Base-by-base conservation (phyloP, 768 basidiomycete genomes). In the Hygrophoropsis aurantiaca region DNA sequence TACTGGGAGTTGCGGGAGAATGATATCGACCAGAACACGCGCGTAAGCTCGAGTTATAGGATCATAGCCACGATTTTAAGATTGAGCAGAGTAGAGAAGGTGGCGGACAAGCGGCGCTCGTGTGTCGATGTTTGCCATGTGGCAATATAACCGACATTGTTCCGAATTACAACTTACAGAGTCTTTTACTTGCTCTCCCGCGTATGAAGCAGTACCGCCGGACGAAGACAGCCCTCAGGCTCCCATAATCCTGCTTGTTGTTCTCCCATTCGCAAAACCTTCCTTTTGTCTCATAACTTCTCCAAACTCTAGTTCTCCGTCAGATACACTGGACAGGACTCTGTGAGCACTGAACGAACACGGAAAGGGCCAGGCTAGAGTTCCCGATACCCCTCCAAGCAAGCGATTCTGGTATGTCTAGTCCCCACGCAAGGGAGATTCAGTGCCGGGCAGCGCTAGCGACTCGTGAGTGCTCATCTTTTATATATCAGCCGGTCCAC, bases 381-480 rank as follows among this genome's bases (percentile, higher is more conserved):
- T n/a, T 24, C 42, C 36, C 8, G 50, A 37, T 23, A 32, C 16
- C 19, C 39, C 26, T 21, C 40, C 40, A 47, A 44, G n/a, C n/a
- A n/a, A n/a, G 53, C 55, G 25, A 50, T 54, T 51, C 51, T 52
- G 52, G 61, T 15, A 74, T 77, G 70, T 67, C 73, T n/a, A n/a
- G n/a, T n/a, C n/a, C n/a, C n/a, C 38, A 55, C 60, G 40, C 63
- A 64, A 20, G 81, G 81, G 51, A 90, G 87, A 65, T 82, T 81
- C 61, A 89, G 84, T 50, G 79, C 90, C 55, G 88, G 87, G 74
- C 90, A 90, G n/a, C n/a, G n/a, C n/a, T n/a, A n/a, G n/a, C n/a
- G n/a, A n/a, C n/a, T n/a, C n/a, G 86, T 90, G 57, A 65, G 87
- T 78, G 23, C 26, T 41, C 19, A 24, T 23, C 35, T 8, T 49